Percentiles rank a stretch among this genome's conserved stretches.
Evolutionary conservation across 2,329 filamentous ascomycete species (phyloP).

Genomic region (Microsporum audouinii): DNA sequence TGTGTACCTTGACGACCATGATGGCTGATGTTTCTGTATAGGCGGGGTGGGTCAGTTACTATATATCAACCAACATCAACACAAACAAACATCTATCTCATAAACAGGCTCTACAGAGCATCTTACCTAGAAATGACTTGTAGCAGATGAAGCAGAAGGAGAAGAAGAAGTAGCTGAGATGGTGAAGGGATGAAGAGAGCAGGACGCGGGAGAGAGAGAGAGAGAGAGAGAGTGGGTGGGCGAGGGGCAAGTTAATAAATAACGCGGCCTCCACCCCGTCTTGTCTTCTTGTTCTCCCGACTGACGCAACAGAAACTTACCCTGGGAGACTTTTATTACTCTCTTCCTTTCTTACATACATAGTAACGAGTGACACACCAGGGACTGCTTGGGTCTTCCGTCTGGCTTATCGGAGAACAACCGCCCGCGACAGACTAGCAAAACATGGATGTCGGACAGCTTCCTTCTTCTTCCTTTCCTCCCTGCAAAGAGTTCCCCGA

Average conservation of each 20-base stretch:
- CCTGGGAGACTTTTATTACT: background rate
- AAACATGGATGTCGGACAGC: background rate
- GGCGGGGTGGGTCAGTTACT: slow-evolving; percentile 7
- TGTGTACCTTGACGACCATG: slow-evolving; percentile 16
- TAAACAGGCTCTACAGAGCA: background rate
- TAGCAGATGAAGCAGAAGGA: background rate
- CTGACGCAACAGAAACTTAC: slow-evolving; percentile 6
- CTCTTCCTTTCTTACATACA: background rate
- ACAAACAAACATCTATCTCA: background rate
- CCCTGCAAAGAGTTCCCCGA: background rate
- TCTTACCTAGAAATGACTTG: background rate
- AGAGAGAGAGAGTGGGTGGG: slow-evolving; percentile 5
- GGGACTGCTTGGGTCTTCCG: background rate
- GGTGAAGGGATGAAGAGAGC: background rate
- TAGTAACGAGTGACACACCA: background rate
- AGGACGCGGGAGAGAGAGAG: slow-evolving; percentile 4
- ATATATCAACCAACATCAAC: background rate
- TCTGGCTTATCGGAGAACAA: background rate
- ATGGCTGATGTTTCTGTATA: slow-evolving; percentile 8
- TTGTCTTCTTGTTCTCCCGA: background rate
- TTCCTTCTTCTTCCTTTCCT: background rate
- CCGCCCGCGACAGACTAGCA: background rate
- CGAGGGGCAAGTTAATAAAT: slow-evolving; percentile 12
- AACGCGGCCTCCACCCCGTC: slow-evolving; percentile 2
- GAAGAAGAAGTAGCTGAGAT: background rate